These are phyloP conservation scores for Hyaloscypha finlandica DNA, from an alignment of 495 filamentous ascomycete species.

Conservation along the genomic window DNA sequence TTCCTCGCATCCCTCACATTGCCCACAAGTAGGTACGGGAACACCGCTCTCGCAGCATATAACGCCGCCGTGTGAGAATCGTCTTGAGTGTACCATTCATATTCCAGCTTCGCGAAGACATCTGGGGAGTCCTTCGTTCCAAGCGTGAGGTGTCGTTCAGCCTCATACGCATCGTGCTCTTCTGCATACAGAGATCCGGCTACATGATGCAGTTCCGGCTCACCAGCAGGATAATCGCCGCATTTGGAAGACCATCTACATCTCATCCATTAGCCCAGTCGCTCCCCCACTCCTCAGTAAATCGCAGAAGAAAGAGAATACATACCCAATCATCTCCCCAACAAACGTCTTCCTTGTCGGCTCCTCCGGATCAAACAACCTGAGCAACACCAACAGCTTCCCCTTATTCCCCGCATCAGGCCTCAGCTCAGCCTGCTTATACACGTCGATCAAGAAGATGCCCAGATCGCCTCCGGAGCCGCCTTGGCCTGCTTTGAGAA, in stretches of 20 bases:
- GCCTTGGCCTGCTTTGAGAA: slow-evolving; percentile 86
- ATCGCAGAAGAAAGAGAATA: slow-evolving; percentile 11
- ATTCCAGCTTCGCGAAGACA: slow-evolving; percentile 77
- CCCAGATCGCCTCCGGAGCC: slow-evolving; percentile 91
- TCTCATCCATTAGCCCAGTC: slow-evolving; percentile 13
- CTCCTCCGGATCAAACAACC: slow-evolving; percentile 79
- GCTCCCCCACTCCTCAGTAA: background rate
- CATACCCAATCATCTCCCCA: slow-evolving; percentile 78
- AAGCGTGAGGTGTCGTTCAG: slow-evolving; percentile 85
- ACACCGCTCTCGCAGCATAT: slow-evolving; percentile 85
- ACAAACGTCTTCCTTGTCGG: slow-evolving; percentile 91
- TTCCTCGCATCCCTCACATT: slow-evolving; percentile 89
- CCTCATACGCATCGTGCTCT: slow-evolving; percentile 88
- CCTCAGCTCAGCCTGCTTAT: slow-evolving; percentile 76
- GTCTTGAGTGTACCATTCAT: slow-evolving; percentile 89
- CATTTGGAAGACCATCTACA: slow-evolving; percentile 78
- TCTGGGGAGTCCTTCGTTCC: slow-evolving; percentile 89
- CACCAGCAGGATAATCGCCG: slow-evolving; percentile 87
- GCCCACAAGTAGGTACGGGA: slow-evolving; percentile 88
- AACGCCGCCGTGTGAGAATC: slow-evolving; percentile 86
- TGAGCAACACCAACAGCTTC: slow-evolving; percentile 61
- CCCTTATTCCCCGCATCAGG: slow-evolving; percentile 67
- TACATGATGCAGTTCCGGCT: slow-evolving; percentile 94
- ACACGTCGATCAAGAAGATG: slow-evolving; percentile 82
- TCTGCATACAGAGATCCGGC: slow-evolving; percentile 85